Percentiles rank a stretch among this genome's conserved stretches.
Conservation (phyloP, 176 grass and related monocot species). For the Cocos nucifera region DNA sequence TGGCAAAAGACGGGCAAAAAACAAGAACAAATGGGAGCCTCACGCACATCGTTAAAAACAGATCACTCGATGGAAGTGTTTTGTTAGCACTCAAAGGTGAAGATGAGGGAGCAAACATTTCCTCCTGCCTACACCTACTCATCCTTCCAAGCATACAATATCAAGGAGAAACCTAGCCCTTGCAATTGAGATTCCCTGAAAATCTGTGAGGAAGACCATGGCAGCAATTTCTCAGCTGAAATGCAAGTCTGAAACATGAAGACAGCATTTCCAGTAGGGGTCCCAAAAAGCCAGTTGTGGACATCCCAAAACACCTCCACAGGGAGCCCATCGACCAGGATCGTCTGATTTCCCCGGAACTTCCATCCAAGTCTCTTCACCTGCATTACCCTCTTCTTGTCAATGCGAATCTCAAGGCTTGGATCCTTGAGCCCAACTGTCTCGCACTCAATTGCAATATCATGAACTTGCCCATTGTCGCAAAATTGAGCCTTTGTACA, state of each 20-base stretch:
- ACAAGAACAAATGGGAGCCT: no score
- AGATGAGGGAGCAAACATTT: neutral
- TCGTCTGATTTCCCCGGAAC: slow-evolving; percentile 12
- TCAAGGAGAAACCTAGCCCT: slow-evolving; percentile 6
- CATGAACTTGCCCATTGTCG: slow-evolving; percentile 7
- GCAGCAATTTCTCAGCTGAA: neutral
- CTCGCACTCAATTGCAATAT: slow-evolving; percentile 5
- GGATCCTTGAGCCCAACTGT: slow-evolving; percentile 1
- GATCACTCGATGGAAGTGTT: neutral
- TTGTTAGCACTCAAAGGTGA: slow-evolving; percentile 2
- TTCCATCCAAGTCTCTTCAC: slow-evolving; percentile 9
- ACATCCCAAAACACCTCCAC: slow-evolving; percentile 16
- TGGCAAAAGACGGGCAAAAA: no score
- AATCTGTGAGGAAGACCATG: neutral
- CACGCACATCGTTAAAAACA: no score
- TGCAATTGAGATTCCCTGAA: neutral
- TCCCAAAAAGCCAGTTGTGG: slow-evolving; percentile 6
- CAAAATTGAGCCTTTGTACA: slow-evolving; percentile 10
- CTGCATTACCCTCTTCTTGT: slow-evolving; percentile 7
- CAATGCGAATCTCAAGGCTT: slow-evolving; percentile 2
- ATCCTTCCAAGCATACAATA: slow-evolving; percentile 13
- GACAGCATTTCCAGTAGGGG: neutral
- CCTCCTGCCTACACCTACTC: neutral
- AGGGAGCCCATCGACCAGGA: slow-evolving; percentile 5
- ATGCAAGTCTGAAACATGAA: slow-evolving; percentile 15